Conservation (phyloP, 495 filamentous ascomycete species). For the Podospora bellae-mahoneyi region DNA sequence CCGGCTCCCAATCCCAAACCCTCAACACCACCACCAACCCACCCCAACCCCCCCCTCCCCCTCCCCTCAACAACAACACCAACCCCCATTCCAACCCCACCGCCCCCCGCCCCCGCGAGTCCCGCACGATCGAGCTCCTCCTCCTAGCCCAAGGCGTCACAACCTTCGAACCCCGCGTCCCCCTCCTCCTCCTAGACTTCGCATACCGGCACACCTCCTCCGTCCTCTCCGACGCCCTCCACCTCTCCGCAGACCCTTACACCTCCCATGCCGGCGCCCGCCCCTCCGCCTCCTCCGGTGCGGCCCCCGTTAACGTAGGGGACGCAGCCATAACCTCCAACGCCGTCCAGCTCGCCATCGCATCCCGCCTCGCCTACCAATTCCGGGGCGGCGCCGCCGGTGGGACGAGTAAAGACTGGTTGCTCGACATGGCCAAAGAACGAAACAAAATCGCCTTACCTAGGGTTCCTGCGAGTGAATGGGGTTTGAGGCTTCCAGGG, state of each 20-base stretch:
- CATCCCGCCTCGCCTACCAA: slow-evolving; percentile 48
- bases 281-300: slow-evolving; percentile 44
- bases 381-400: slow-evolving; percentile 50
- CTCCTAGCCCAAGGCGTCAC: slow-evolving; percentile 83
- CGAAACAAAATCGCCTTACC: slow-evolving; percentile 79
- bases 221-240: slow-evolving; percentile 64
- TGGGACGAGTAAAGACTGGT: slow-evolving; percentile 74
- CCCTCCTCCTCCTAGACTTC: slow-evolving; percentile 92
- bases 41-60: slow-evolving; percentile 23
- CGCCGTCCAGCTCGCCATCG: slow-evolving; percentile 51
- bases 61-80: slow-evolving; percentile 21
- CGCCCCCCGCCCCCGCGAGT: slow-evolving; percentile 79
- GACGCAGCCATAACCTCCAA: slow-evolving; percentile 44
- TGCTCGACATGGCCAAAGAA: slow-evolving; percentile 77
- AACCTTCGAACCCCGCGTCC: slow-evolving; percentile 89
- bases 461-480: slow-evolving; percentile 64
- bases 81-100: slow-evolving; percentile 21
- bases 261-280: slow-evolving; percentile 48
- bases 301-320: slow-evolving; percentile 44
- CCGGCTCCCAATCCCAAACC: slow-evolving; percentile 35
- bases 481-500: slow-evolving; percentile 78
- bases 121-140: slow-evolving; percentile 85
- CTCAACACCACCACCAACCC: slow-evolving; percentile 39
- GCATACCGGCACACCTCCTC: slow-evolving; percentile 77
- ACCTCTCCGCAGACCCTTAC: slow-evolving; percentile 62